Evolutionary conservation across 2,329 filamentous ascomycete genomes (phyloP).

Genomic region (Phyllosticta citrichinensis): DNA sequence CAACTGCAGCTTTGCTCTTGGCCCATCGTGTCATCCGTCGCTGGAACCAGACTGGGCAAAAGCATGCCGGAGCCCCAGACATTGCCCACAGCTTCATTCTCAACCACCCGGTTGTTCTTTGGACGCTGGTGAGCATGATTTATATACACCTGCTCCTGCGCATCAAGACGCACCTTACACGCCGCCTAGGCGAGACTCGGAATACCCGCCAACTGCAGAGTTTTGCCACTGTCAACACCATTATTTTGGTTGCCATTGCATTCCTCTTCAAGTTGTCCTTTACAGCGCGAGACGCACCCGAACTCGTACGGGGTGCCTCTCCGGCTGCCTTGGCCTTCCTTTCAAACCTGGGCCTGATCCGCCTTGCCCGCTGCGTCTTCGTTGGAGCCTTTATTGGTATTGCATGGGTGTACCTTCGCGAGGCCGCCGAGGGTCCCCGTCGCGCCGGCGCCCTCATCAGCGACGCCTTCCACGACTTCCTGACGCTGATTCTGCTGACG

Average conservation of each 20-base stretch:
- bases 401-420: conserved; percentile 14
- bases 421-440: neutral
- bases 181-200: neutral
- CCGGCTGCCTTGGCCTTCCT: conserved; percentile 39
- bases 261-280: conserved; percentile 86
- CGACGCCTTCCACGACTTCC: conserved; percentile 47
- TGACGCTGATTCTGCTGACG: conserved; percentile 71
- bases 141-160: conserved; percentile 46
- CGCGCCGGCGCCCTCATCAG: neutral
- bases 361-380: conserved; percentile 26
- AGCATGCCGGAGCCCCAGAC: conserved; percentile 83
- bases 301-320: conserved; percentile 45
- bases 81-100: conserved; percentile 65
- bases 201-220: conserved; percentile 2
- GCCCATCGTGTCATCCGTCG: conserved; percentile 58
- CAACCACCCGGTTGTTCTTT: conserved; percentile 56
- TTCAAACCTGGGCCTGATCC: conserved; percentile 26
- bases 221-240: conserved; percentile 6
- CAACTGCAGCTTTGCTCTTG: conserved; percentile 41
- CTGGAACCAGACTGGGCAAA: conserved; percentile 98
- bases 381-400: conserved; percentile 16
- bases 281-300: conserved; percentile 77
- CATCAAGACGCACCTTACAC: conserved; percentile 27
- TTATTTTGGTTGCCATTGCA: conserved; percentile 44
- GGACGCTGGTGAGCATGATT: conserved; percentile 58